Evolutionary conservation across 1,284 basidiomycete species (phyloP).

Genomic region (Vanrija humicola): DNA sequence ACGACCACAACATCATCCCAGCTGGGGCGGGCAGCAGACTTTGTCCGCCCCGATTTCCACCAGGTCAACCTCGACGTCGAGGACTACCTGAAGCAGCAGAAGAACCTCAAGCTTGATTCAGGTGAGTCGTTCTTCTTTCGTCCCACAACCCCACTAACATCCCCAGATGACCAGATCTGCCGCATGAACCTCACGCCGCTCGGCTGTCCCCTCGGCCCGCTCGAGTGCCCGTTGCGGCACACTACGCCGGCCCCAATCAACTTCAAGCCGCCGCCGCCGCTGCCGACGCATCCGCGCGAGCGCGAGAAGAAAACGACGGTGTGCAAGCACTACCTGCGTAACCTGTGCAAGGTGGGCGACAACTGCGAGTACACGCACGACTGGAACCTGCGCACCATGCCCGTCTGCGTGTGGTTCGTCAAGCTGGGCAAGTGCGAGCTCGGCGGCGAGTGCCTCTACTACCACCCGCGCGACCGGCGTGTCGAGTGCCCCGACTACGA

Average conservation of each 20-base stretch:
- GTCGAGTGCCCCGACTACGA: constrained; percentile 95
- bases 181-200: constrained; percentile 69
- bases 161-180: constrained; percentile 83
- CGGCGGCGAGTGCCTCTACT: constrained; percentile 96
- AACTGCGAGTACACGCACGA: constrained; percentile 99
- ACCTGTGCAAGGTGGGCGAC: constrained; percentile 97
- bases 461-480: constrained; percentile 81
- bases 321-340: constrained; percentile 99
- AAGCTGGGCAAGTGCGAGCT: constrained; percentile 98
- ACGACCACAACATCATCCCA: constrained; percentile 18
- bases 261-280: constrained; percentile 76
- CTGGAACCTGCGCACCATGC: constrained; percentile 96
- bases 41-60: constrained; percentile 83
- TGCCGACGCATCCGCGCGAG: constrained; percentile 70
- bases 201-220: constrained; percentile 81
- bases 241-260: constrained; percentile 78
- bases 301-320: constrained; percentile 84
- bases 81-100: constrained; percentile 73
- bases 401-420: constrained; percentile 98
- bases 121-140: constrained; percentile 53
- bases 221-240: constrained; percentile 85
- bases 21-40: constrained; percentile 54
- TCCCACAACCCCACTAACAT: constrained; percentile 10
- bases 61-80: constrained; percentile 88
- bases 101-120: constrained; percentile 86